A percentile compares a stretch with the other conserved stretches of the same genome.
phyloP scores from a whole-genome alignment of 1,284 basidiomycete species.

The Spongispora temasekensis region DNA sequence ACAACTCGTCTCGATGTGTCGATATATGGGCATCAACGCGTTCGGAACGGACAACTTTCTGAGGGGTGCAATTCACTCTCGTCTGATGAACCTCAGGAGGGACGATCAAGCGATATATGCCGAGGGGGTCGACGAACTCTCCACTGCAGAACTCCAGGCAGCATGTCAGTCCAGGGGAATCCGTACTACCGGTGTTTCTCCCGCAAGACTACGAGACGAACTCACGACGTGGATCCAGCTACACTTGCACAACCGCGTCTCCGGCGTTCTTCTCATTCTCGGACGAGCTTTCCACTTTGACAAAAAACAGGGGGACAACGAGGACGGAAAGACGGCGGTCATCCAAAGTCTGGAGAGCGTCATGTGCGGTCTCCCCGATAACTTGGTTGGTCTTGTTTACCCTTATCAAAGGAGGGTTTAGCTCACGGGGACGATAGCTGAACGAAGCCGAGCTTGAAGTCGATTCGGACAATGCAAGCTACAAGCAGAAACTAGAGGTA shows the following conservation, averaged over 20 bases:
- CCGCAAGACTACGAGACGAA: constrained; percentile 84
- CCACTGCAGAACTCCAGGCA: constrained; percentile 85
- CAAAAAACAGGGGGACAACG: constrained; percentile 65
- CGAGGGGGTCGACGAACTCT: constrained; percentile 92
- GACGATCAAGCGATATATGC: constrained; percentile 92
- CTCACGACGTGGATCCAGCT: constrained; percentile 93
- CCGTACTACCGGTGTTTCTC: constrained; percentile 82
- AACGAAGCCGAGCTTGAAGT: constrained; percentile 98
- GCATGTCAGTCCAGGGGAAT: constrained; percentile 97
- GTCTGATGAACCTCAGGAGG: constrained; percentile 82
- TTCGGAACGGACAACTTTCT: constrained; percentile 99
- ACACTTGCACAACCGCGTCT: constrained; percentile 87
- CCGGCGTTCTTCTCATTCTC: constrained; percentile 91
- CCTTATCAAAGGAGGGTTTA: not conserved
- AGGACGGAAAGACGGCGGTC: constrained; percentile 76
- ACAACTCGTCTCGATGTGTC: constrained; percentile 95
- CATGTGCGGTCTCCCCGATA: constrained; percentile 92
- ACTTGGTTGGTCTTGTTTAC: constrained; percentile 62
- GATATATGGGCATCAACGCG: constrained; percentile 98
- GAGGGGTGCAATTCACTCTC: constrained; percentile 87
- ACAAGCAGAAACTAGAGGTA: constrained; percentile 98
- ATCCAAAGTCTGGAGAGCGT: constrained; percentile 88
- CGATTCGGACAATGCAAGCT: constrained; percentile 89
- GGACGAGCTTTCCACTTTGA: constrained; percentile 96
- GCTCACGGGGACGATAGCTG: constrained; percentile 50